These are phyloP conservation scores for Polygonum maritimum DNA, from an alignment of 148 eudicot species.

Conservation along the genomic window DNA sequence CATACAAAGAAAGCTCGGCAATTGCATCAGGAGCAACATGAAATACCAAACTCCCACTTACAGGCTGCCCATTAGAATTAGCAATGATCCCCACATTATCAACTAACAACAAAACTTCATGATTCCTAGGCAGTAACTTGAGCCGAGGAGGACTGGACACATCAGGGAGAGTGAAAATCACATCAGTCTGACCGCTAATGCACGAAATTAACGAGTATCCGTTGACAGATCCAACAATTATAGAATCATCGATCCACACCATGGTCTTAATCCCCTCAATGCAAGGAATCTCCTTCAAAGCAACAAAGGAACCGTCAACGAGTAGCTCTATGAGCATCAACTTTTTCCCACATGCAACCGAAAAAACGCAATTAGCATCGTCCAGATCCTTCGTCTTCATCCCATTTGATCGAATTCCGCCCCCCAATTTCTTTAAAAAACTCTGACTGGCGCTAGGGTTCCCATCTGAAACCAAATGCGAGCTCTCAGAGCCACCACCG, in stretches of 20 bases:
- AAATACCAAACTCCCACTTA: constrained; percentile 89
- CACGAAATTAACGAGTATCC: constrained; percentile 82
- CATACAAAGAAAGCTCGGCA: constrained; percentile 52
- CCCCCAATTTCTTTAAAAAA: constrained; percentile 46
- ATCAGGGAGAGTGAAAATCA: constrained; percentile 80
- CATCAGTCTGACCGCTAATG: constrained; percentile 39
- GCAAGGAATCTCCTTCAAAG: constrained; percentile 66
- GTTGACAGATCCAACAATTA: constrained; percentile 52
- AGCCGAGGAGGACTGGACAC: constrained; percentile 38
- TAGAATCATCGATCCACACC: constrained; percentile 76
- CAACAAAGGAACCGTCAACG: constrained; percentile 30
- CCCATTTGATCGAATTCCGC: constrained; percentile 43
- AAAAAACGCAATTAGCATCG: constrained; percentile 36
- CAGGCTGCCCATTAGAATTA: constrained; percentile 73
- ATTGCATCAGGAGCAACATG: constrained; percentile 58
- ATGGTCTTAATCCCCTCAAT: constrained; percentile 53
- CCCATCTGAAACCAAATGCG: constrained; percentile 24
- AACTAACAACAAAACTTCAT: constrained; percentile 63
- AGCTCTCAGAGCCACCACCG: constrained; percentile 23
- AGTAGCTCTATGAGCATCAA: constrained; percentile 50
- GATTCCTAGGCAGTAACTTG: constrained; percentile 54
- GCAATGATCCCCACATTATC: constrained; percentile 80
- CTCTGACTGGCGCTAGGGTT: constrained; percentile 28
- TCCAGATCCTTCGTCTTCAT: constrained; percentile 27
- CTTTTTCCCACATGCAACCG: constrained; percentile 47